Conservation (phyloP, 768 basidiomycete species). For the Mycena galopus region DNA sequence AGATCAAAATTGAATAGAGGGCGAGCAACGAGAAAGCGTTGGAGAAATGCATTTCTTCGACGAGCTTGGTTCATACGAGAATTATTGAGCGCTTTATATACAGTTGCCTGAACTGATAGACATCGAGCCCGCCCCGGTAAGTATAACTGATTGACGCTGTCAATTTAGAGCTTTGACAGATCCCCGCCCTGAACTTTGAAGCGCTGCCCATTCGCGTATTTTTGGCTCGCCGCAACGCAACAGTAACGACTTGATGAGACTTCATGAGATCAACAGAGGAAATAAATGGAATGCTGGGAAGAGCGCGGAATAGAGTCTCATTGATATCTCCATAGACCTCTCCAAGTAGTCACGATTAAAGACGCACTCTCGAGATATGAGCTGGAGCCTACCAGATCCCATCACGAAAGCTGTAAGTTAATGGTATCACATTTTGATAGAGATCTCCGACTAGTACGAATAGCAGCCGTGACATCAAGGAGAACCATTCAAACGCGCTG, state of each 20-base stretch:
- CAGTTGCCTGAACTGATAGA: not conserved
- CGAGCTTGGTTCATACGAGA: not conserved
- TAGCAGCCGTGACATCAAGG: not conserved
- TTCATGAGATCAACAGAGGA: not conserved
- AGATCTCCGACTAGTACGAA: not conserved
- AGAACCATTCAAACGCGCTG: not conserved
- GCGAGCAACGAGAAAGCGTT: not conserved
- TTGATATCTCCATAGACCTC: not conserved
- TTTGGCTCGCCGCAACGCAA: not conserved
- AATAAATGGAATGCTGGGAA: not conserved
- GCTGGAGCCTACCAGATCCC: not conserved
- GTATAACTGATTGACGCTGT: not conserved
- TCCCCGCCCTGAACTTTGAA: not conserved
- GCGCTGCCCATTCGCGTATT: not conserved
- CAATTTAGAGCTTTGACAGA: not conserved
- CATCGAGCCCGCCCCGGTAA: not conserved
- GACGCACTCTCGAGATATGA: not conserved
- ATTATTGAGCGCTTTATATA: not conserved
- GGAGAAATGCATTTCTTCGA: not conserved
- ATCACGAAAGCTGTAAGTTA: not conserved
- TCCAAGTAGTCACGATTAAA: not conserved
- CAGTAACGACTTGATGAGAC: not conserved
- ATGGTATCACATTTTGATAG: not conserved
- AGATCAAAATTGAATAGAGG: not conserved
- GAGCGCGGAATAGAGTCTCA: not conserved